Evolutionary conservation across 768 basidiomycete genomes (phyloP).

Genomic region (Mrakia frigida): DNA sequence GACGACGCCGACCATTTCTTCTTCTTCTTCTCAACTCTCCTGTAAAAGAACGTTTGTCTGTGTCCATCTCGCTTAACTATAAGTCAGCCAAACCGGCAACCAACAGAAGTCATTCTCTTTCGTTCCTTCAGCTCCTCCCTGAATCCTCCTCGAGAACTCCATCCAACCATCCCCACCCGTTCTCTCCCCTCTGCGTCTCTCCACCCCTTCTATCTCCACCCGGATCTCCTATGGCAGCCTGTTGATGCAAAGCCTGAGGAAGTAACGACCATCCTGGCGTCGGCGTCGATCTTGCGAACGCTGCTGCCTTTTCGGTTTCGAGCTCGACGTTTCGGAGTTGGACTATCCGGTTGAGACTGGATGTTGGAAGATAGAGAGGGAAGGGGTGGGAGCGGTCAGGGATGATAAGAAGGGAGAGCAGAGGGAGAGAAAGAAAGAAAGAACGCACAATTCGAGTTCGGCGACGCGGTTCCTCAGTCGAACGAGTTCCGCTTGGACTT

Average conservation of each 20-base stretch:
- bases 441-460: constrained; percentile 2
- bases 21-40: no score
- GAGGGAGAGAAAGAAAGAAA: not conserved
- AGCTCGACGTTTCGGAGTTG: constrained; percentile 7
- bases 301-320: constrained; percentile 2
- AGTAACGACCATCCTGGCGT: not conserved
- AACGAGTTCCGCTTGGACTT: not conserved
- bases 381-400: not conserved
- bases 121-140: no score
- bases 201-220: not conserved
- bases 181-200: not conserved
- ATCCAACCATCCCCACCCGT: not conserved
- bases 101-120: no score
- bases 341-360: constrained; percentile 9
- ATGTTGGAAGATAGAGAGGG: not conserved
- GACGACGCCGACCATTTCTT: no score
- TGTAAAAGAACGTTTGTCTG: no score
- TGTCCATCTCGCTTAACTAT: no score
- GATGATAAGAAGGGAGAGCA: not conserved
- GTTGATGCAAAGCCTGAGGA: not conserved
- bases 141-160: not conserved
- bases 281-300: not conserved
- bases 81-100: no score
- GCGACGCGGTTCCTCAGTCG: not conserved
- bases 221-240: not conserved